Conservation (phyloP, 129 eudicot genomes). For the Escallonia herrerae region DNA sequence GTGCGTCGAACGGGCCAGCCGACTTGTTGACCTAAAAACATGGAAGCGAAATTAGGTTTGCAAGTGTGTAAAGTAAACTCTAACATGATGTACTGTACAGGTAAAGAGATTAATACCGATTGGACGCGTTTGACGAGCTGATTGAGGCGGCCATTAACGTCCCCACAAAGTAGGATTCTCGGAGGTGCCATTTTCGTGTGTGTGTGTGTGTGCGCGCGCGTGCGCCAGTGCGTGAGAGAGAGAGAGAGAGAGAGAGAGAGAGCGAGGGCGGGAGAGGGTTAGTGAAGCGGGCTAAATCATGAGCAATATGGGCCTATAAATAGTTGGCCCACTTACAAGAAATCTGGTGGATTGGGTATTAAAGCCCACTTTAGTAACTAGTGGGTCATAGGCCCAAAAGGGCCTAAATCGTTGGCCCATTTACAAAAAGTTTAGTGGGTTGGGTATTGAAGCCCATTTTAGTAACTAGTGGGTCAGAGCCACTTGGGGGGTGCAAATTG, state of each 20-base stretch:
- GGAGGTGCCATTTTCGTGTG: slow-evolving; percentile 21
- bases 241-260: background rate
- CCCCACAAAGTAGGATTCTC: slow-evolving; percentile 55
- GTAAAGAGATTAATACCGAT: slow-evolving; percentile 36
- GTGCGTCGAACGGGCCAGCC: slow-evolving; percentile 88
- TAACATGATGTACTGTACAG: background rate
- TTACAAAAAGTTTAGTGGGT: no score
- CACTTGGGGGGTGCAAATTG: no score
- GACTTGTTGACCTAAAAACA: slow-evolving; percentile 76
- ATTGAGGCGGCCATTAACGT: slow-evolving; percentile 73
- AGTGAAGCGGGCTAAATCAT: no score
- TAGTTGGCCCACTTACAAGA: no score
- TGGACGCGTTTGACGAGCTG: slow-evolving; percentile 85
- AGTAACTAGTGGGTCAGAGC: no score
- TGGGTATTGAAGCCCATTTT: no score
- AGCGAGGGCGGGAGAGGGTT: background rate
- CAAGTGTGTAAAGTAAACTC: background rate
- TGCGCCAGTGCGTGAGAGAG: background rate
- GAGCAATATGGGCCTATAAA: no score
- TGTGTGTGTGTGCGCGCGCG: background rate
- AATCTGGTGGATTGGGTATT: no score
- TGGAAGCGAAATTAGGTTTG: background rate
- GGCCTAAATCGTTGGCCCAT: no score
- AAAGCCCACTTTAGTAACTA: no score
- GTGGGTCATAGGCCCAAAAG: no score